Base-by-base conservation (phyloP, 306 rosid genomes). In the Calophaca sinica region DNA sequence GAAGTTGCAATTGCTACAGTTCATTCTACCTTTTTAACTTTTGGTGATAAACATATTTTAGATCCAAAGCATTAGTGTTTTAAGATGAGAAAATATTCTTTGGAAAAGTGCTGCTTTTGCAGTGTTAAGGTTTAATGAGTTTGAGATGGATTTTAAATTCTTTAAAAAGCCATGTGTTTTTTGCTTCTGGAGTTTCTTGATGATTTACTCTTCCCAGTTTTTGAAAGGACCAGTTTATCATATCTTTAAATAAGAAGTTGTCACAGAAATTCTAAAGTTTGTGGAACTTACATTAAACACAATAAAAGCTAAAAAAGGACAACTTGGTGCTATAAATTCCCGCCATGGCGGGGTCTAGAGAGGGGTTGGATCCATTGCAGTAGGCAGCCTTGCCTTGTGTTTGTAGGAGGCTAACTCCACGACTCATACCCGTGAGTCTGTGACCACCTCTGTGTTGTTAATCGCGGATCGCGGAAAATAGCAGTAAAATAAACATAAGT, bases 11-110 rank as follows among this genome's bases (percentile, higher is more conserved):
- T 42, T 62, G 61, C 9, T 14, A 70, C 33, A 0, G 11, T 51
- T 2, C 10, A 31, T 11, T 51, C 46, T 51, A 36, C 69, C 51
- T n/a, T 42, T 76, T 72, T 11, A 54, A 42, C 62, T 72, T 52
- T 42, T 58, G 58, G 41, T 28, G 20, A 54, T 29, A 55, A 65
- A 57, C 29, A 33, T 39, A 20, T 20, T 1, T 20, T 20, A 20
- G 9, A 72, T 52, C 12, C 20, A 14, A 64, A 36, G 46, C 55
- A 45, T 72, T 57, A 36, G 50, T 36, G 13, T 46, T 63, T 12
- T 48, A 3, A 11, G 26, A 12, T 53, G 11, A 52, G 66, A 3
- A 62, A 53, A 44, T 3, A 26, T 38, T 39, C 5, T 29, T 61
- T 51, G 33, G 44, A 29, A 31, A 44, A 38, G 15, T 78, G 58